Percentiles rank a stretch among this genome's conserved stretches.
These are phyloP conservation scores for Coprinopsis sp. DNA, from an alignment of 768 basidiomycete genomes.

Conservation along the genomic window DNA sequence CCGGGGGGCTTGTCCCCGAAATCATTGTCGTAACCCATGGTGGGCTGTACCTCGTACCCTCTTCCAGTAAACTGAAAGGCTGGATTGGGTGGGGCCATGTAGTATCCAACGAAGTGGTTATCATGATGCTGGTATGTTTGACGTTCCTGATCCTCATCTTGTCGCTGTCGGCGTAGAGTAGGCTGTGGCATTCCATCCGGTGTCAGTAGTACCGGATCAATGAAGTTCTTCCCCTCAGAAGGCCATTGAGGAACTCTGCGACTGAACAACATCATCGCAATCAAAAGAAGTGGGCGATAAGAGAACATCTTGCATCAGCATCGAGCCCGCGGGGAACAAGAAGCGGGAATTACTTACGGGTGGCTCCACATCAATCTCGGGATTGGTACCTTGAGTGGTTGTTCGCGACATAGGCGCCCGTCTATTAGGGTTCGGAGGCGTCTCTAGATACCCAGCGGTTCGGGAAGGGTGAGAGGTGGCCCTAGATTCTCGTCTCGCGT, in stretches of 20 bases:
- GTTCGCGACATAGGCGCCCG: neutral
- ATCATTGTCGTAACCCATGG: neutral
- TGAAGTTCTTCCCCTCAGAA: neutral
- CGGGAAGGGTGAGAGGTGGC: too few species aligned
- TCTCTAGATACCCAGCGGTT: neutral
- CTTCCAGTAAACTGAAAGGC: neutral
- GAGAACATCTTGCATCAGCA: neutral
- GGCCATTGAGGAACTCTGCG: neutral
- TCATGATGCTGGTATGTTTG: neutral
- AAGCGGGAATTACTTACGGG: neutral
- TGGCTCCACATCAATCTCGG: conserved; percentile 3
- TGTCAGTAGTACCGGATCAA: neutral
- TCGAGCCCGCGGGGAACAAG: neutral
- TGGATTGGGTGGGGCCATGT: neutral
- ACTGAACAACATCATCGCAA: neutral
- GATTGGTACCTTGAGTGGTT: neutral
- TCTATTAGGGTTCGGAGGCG: neutral
- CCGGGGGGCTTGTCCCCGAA: neutral
- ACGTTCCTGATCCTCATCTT: neutral
- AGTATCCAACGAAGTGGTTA: neutral
- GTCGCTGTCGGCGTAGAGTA: neutral
- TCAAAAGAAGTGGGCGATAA: neutral
- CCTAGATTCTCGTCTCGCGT: too few species aligned
- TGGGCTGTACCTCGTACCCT: neutral
- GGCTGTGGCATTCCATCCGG: neutral